Conservation (phyloP, 1,284 basidiomycete species). For the Naganishia liquefaciens region DNA sequence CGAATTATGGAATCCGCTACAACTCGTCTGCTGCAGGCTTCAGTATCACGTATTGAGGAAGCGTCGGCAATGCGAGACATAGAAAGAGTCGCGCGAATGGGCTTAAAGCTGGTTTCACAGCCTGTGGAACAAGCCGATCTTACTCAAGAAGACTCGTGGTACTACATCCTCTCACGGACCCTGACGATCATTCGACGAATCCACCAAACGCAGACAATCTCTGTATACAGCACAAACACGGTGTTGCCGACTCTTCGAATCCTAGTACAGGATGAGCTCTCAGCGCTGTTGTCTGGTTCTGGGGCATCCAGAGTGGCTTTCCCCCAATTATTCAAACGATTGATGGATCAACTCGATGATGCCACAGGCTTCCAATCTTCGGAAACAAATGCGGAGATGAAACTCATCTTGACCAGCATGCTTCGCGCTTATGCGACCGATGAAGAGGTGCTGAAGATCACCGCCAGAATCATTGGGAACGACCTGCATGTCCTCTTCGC, state of each 20-base stretch:
- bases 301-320: constrained; percentile 83
- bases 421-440: constrained; percentile 89
- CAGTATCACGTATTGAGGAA: background rate
- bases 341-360: constrained; percentile 63
- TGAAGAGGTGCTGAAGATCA: constrained; percentile 70
- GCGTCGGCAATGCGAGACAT: background rate
- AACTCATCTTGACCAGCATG: constrained; percentile 88
- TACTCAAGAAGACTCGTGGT: constrained; percentile 17
- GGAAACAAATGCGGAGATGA: constrained; percentile 85
- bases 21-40: background rate
- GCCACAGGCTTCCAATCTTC: constrained; percentile 56
- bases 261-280: constrained; percentile 82
- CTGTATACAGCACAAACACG: background rate
- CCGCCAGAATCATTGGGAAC: constrained; percentile 14
- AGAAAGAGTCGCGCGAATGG: constrained; percentile 14
- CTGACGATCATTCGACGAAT: constrained; percentile 15
- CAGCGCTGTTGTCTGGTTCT: constrained; percentile 77
- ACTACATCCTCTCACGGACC: constrained; percentile 17
- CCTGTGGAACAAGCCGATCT: background rate
- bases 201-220: background rate
- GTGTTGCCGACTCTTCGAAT: constrained; percentile 60
- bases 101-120: constrained; percentile 8
- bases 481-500: constrained; percentile 18
- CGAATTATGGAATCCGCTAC: constrained; percentile 60
- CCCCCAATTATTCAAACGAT: constrained; percentile 83